Base-by-base conservation (phyloP, 2,329 filamentous ascomycete genomes). In the Exophiala calicioides region DNA sequence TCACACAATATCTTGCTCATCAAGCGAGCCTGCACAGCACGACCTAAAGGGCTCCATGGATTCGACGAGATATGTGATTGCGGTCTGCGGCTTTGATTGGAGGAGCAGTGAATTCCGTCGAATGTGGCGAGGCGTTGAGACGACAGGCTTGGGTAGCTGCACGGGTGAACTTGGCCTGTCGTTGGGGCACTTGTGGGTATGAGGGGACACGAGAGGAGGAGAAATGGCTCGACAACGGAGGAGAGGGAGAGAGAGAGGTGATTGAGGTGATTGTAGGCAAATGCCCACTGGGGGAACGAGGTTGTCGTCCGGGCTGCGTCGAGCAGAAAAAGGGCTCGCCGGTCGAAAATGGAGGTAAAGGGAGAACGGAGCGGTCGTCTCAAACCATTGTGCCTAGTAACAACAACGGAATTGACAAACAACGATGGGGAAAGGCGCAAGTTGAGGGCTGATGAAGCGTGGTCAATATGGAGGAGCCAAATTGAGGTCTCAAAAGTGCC, bases 41-140 rank as follows among this genome's bases (percentile, higher is more conserved):
- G 44, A 51, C 50, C 43, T 41, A 48, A 52, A 50, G 31, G 47
- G 48, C 52, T 56, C 57, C 57, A 59, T 59, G 49, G 53, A 50
- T 50, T 50, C 49, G 39, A 43, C 33, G 39, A 44, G 33, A 16
- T 16, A 27, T 21, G 41, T 27, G 35, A 29, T 26, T 47, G 31
- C 24, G 23, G 23, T 51, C 10, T 16, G 20, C 21, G 27, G 26
- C 21, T 20, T n/a, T 21, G 32, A n/a, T n/a, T n/a, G 21, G 21
- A 26, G 33, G 19, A 20, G 36, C 15, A 36, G 24, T 6, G 36
- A 7, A 27, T 23, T 13, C 30, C 9, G 45, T 36, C n/a, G 33
- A 18, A 32, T 12, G 24, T 27, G 24, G 24, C 12, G 24, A 27
- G 24, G 24, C 7, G 24, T 27, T 27, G 30, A 33, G 24, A 27